Evolutionary conservation across 169 alveolate genomes (phyloP), one percentile per base, ranked within the genome.

Genomic region (Sarcocystis neurona): DNA sequence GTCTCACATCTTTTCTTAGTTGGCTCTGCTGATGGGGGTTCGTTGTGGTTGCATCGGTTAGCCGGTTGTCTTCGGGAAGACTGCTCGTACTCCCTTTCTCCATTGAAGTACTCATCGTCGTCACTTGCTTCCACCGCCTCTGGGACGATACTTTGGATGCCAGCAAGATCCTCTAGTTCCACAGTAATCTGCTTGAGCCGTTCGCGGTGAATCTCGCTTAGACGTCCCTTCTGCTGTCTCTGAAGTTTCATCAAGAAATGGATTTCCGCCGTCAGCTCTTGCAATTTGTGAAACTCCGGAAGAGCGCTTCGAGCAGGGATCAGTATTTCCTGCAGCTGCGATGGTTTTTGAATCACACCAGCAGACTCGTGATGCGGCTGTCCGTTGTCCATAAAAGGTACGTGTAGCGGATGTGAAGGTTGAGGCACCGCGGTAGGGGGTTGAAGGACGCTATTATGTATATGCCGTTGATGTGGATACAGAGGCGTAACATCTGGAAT

Each of bases 191-290:
- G 58, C 34, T 72, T 39, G 39, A 72, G 2, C 27, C 30, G 82
- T 44, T 72, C 58, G 20, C 34, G 82, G 23, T 72, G 82, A 3
- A 27, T 30, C 37, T 72, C 82, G 34, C 58, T 41, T 32, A 72
- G 82, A 39, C 15, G 34, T 48, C 82, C 82, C 15, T 39, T 37
- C 32, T 72, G 82, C 37, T 48, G 23, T 39, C 34, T 48, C 46
- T 72, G 82, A 18, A 39, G 27, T 39, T 44, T 32, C 82, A 72
- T n/a, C n/a, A 72, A n/a, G 46, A 39, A 37, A 39, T 41, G 82
- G n/a, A 44, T n/a, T 32, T 72, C 82, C 32, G 50, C 46, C 32
- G n/a, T 34, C 82, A 72, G 27, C 82, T 63, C 46, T 30, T 63
- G 75, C 34, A 63, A 32, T 20, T 18, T 39, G 75, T 63, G 75